phyloP scores from a whole-genome alignment of 768 basidiomycete genomes.

The Pleurotus eryngii region DNA sequence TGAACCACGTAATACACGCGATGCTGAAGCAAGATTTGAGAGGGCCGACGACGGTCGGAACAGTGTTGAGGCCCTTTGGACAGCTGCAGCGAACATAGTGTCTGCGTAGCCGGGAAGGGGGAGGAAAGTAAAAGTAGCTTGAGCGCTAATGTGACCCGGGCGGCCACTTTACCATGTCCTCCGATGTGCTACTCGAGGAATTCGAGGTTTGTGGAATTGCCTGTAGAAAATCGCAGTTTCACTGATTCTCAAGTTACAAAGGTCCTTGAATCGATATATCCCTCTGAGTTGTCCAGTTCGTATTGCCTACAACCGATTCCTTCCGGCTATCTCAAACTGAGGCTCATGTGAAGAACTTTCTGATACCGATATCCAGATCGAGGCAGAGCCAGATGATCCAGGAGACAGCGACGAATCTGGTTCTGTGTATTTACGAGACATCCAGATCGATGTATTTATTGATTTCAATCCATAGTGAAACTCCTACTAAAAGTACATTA shows the following conservation, averaged over 20 bases:
- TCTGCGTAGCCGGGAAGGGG: too few species aligned
- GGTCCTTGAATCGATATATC: slow-evolving; percentile 96
- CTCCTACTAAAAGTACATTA: slow-evolving; percentile 74
- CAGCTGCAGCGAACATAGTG: background rate
- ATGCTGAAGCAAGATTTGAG: background rate
- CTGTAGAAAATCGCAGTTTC: slow-evolving; percentile 6
- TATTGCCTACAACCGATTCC: slow-evolving; percentile 32
- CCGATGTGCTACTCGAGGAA: slow-evolving; percentile 78
- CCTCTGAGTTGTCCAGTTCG: slow-evolving; percentile 89
- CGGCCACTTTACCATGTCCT: slow-evolving; percentile 42
- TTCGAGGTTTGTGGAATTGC: slow-evolving; percentile 63
- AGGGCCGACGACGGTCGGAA: background rate
- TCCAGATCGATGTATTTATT: slow-evolving; percentile 8
- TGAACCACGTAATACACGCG: background rate
- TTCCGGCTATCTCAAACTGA: slow-evolving; percentile 35
- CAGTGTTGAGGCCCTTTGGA: background rate
- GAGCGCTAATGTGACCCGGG: background rate
- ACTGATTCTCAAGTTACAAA: slow-evolving; percentile 26
- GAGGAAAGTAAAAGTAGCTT: background rate
- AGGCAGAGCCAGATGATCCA: slow-evolving; percentile 82
- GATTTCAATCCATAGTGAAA: slow-evolving; percentile 50
- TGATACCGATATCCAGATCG: slow-evolving; percentile 77
- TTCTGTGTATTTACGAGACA: slow-evolving; percentile 9
- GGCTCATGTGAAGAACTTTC: slow-evolving; percentile 71
- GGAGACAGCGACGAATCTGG: slow-evolving; percentile 56